These are phyloP conservation scores for Ceriops zippeliana DNA, from an alignment of 345 rosid species.

Conservation along the genomic window DNA sequence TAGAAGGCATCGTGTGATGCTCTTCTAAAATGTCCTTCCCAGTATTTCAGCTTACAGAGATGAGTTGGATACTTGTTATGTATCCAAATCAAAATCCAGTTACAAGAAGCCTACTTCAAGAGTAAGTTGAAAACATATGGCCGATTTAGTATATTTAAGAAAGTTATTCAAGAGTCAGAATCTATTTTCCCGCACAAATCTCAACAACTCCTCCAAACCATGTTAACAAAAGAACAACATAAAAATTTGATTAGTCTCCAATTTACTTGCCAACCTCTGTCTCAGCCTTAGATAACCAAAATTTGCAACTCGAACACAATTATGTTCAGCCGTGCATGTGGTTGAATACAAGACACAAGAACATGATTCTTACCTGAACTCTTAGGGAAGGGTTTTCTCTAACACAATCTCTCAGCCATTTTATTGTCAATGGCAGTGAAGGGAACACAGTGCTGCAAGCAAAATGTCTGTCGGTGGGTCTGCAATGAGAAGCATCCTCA, in stretches of 20 bases:
- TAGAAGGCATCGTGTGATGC: too few species aligned
- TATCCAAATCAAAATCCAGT: too few species aligned
- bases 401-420: constrained; percentile 69
- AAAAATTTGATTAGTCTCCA: neutral
- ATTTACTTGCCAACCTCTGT: neutral
- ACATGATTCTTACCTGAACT: constrained; percentile 46
- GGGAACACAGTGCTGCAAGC: constrained; percentile 65
- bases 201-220: neutral
- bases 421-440: constrained; percentile 68
- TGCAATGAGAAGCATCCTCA: constrained; percentile 46
- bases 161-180: neutral
- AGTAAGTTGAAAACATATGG: neutral
- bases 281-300: neutral
- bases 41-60: too few species aligned
- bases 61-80: too few species aligned
- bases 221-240: neutral
- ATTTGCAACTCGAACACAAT: neutral
- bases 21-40: too few species aligned
- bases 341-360: neutral
- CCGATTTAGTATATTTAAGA: neutral
- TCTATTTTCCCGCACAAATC: neutral
- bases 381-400: constrained; percentile 58
- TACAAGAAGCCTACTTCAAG: neutral
- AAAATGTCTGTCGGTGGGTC: constrained; percentile 30
- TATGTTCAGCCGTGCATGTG: neutral